Percentiles rank a stretch among this genome's conserved stretches.
These are phyloP conservation scores for Globisporangium orthogonon DNA, from an alignment of 352 stramenopile species.

Conservation along the genomic window DNA sequence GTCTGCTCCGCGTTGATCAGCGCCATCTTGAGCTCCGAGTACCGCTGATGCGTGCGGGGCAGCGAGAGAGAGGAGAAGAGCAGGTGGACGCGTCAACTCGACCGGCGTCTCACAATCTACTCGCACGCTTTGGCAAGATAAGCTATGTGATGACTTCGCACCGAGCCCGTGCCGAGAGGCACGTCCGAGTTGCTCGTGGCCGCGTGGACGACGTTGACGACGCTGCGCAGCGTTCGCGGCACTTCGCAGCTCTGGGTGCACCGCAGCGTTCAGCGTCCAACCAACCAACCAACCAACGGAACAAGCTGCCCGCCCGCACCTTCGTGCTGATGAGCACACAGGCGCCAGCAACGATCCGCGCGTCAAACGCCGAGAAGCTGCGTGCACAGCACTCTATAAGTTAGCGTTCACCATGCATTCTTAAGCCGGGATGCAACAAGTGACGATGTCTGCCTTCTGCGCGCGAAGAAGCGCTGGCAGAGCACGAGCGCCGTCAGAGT, in stretches of 20 bases:
- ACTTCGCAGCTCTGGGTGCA: conserved; percentile 30
- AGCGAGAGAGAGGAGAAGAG: conserved; percentile 5
- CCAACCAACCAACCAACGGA: not conserved
- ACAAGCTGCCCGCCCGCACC: not conserved
- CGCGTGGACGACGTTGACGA: conserved; percentile 47
- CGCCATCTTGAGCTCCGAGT: conserved; percentile 33
- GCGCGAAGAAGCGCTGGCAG: conserved; percentile 11
- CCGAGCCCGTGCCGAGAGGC: conserved; percentile 26
- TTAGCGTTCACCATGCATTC: not conserved
- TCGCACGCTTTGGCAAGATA: too few species aligned
- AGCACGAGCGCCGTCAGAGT: conserved; percentile 15
- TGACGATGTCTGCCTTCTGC: conserved; percentile 15
- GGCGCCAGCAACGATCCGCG: conserved; percentile 14
- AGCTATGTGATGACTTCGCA: conserved; percentile 5
- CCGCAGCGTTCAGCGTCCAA: not conserved
- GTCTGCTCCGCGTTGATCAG: conserved; percentile 51
- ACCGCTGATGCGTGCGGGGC: conserved; percentile 18
- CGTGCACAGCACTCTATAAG: not conserved
- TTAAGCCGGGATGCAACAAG: not conserved
- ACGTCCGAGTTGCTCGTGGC: conserved; percentile 17
- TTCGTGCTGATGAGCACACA: conserved; percentile 17
- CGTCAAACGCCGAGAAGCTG: conserved; percentile 15
- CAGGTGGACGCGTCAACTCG: not conserved
- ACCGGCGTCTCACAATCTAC: not conserved
- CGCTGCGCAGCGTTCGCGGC: conserved; percentile 35